Evolutionary conservation across 495 filamentous ascomycete species (phyloP), one percentile per base, ranked within the genome.

Genomic region (Thermochaetoides thermophila): DNA sequence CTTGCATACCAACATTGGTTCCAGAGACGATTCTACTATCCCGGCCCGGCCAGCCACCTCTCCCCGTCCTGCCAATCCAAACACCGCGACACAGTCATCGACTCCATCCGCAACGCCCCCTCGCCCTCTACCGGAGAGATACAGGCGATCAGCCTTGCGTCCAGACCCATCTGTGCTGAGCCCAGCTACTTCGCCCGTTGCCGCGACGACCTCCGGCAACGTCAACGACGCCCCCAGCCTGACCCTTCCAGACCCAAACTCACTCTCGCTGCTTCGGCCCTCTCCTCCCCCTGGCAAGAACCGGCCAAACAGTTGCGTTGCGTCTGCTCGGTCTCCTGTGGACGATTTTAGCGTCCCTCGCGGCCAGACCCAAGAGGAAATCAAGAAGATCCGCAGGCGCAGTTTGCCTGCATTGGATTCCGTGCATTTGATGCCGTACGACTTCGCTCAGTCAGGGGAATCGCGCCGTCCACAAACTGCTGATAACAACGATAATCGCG

Each of bases 381-480:
- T 77, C 7, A 81, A 81, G 53, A 69, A 79, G 40, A 81, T 84
- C 58, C 66, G 85, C 40, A 71, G 85, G 46, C 70, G 84, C 34
- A 94, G 85, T 50, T 69, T 85, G 63, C 80, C 81, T 35, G 80
- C 71, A 29, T 68, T 92, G 45, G 83, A 89, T 57, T 71, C 58
- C 38, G 67, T 40, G 35, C 47, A 53, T 45, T 38, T 56, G 41
- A 46, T 52, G 48, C 57, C 61, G 37, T 60, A 49, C 41, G 48
- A 49, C 16, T 51, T 53, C 29, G 47, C 55, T 39, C 53, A 48
- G 39, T 51, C 55, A 44, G 51, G 43, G 38, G 56, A 62, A 48
- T 45, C 52, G 32, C 44, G 37, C 45, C 59, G 56, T 39, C 30
- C 46, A 26, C 61, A 49, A 38, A 58, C 45, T 12, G 40, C 37